Base-by-base conservation (phyloP, 2,329 filamentous ascomycete species). In the Fusarium sp. region DNA sequence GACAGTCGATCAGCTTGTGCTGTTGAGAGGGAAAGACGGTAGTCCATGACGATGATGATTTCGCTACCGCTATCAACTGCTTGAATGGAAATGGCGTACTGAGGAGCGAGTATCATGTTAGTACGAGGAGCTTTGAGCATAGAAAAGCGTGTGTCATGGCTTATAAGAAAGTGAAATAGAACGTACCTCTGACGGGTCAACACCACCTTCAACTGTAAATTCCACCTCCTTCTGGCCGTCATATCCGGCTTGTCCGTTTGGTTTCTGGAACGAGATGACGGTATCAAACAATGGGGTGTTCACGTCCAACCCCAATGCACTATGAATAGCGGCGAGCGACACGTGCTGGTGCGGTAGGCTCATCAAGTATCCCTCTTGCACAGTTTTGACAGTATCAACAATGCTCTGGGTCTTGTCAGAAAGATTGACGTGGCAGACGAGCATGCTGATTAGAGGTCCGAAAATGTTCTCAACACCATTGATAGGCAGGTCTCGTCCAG, bases 61-160 rank as follows among this genome's bases (percentile, higher is more conserved):
- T 23, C 21, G 21, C 4, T 23, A 23, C 21, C 21, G 21, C 21
- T 36, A 25, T 55, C 53, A 15, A 46, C 23, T 27, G 47, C 53
- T 55, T 32, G 41, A 35, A 55, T 55, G 6, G 46, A 46, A 19
- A 55, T 51, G 2, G 53, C 53, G 46, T 42, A 55, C 52, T 54
- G 9, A 29, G 27, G 27, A 9, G 27, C 27, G 27, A 29, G 27
- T 29, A 29, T 9, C 27, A 9, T 29, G 27, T 29, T 29, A 29
- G 27, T 11, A 29, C 27, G 27, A 29, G 27, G 10, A 29, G 8
- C 27, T 29, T 29, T 29, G 9, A 29, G 27, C 27, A 11, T 29
- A 9, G 27, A 29, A 29, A 11, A 35, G 4, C 14, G 6, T 2
- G 33, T 23, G 6, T 23, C 21, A 23, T 23, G 4, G 10, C 27